Evolutionary conservation across 2,329 filamentous ascomycete species (phyloP), one percentile per base, ranked within the genome.

Genomic region (Penicillium verrucosum): DNA sequence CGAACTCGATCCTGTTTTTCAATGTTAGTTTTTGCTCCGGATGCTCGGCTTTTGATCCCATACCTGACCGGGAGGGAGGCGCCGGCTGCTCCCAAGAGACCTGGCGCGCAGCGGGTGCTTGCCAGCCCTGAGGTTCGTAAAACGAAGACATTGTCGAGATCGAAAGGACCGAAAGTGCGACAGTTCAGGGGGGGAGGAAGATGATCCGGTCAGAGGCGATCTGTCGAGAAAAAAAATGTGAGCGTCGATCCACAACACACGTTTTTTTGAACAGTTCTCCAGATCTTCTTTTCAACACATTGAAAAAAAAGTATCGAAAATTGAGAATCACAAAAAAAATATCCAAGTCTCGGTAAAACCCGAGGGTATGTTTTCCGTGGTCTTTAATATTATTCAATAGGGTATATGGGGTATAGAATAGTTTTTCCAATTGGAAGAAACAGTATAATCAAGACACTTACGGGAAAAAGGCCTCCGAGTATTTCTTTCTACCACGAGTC

Each of bases 61-160:
- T 84, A 88, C 85, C 86, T 73, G 88, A 90, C 70, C 87, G 85
- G 65, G 87, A 88, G 38, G 87, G 87, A 60, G 87, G 87, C 57
- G 82, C 83, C 64, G 86, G 86, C 70, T 89, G 86, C 68, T 90
- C 88, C 88, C 88, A 90, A 44, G 85, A 86, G 23, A 82, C 74
- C 77, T 89, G 87, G 67, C 85, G 83, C 67, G 80, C 78, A 53
- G 69, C 56, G 62, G 84, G 78, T 61, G 83, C 81, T 60, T 85
- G 80, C 83, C 85, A 88, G 70, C 77, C 74, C 67, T 85, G 82
- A 70, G 85, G 83, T 73, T 89, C 86, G 79, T 88, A 89, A 76
- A 86, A 89, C 67, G 86, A 82, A 85, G 89, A 89, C 58, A 71
- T 74, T 61, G 61, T 64, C 59, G 44, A 54, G 63, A 51, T 54